A percentile compares a stretch with the other conserved stretches of the same genome.
Evolutionary conservation across 768 basidiomycete species (phyloP).

Genomic region (Suillus subaureus): DNA sequence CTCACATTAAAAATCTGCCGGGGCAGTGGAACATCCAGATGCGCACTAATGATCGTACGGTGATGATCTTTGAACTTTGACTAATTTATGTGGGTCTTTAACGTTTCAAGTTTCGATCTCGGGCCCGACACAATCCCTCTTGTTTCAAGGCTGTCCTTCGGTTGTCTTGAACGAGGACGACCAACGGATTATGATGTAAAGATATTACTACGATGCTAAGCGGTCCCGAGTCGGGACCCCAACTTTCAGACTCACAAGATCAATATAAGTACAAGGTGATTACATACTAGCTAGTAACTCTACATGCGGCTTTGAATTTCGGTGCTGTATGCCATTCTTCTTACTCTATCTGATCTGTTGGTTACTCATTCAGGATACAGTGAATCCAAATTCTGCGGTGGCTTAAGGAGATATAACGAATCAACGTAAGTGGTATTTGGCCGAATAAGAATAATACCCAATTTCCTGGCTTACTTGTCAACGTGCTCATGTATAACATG

Average conservation of each 20-base stretch:
- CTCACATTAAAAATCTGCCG: neutral
- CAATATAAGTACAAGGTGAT: neutral
- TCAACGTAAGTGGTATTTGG: neutral
- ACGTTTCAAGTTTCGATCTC: neutral
- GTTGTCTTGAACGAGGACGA: neutral
- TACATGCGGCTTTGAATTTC: neutral
- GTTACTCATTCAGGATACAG: neutral
- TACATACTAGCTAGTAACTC: neutral
- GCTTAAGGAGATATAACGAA: neutral
- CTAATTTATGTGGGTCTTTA: neutral
- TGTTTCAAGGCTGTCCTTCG: neutral
- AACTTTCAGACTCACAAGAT: neutral
- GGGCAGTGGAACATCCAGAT: neutral
- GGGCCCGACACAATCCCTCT: neutral
- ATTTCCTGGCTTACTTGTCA: neutral
- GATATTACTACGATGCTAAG: neutral
- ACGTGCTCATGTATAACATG: neutral
- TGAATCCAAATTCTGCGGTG: neutral
- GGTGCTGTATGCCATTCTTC: neutral
- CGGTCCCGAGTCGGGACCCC: neutral
- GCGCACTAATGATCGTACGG: neutral
- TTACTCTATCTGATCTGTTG: neutral
- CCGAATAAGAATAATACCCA: too few species aligned
- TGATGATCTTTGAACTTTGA: neutral
- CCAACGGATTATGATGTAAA: neutral